These are phyloP conservation scores for Naegleria lovaniensis DNA, from an alignment of 208 protist genomes.

Conservation along the genomic window DNA sequence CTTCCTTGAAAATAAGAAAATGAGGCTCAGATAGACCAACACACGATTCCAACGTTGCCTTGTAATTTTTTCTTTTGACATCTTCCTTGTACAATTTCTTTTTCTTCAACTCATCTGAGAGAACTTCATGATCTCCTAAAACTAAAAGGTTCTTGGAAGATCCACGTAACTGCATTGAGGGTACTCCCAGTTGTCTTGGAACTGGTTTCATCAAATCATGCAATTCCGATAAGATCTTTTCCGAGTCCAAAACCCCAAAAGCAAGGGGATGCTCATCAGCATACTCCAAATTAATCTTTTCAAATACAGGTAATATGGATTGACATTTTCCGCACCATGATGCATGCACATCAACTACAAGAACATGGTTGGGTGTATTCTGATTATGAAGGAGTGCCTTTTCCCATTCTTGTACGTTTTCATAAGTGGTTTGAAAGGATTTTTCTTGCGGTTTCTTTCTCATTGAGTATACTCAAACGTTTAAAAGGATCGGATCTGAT, in stretches of 20 bases:
- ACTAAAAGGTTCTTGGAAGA: background rate
- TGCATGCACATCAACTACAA: background rate
- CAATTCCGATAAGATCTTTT: background rate
- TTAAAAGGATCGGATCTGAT: too few species aligned
- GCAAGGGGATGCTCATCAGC: background rate
- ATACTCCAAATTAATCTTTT: background rate
- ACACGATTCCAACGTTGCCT: background rate
- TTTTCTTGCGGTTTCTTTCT: background rate
- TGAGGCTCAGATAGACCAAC: background rate
- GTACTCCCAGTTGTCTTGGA: background rate
- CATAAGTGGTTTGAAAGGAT: background rate
- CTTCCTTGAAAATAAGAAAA: background rate
- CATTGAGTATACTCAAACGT: too few species aligned
- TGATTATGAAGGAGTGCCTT: background rate
- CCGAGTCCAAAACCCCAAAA: background rate
- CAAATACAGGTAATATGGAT: background rate
- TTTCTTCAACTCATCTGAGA: background rate
- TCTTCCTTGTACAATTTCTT: constrained; percentile 5
- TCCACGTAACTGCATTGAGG: background rate
- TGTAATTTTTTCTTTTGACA: constrained; percentile 6
- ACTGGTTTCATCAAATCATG: background rate
- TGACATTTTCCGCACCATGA: background rate
- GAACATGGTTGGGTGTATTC: background rate
- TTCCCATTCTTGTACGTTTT: background rate
- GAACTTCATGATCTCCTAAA: background rate